Percentiles rank a stretch among this genome's conserved stretches.
Evolutionary conservation across 78 protist species (phyloP).

Genomic region (Creolimax fragrantissima): DNA sequence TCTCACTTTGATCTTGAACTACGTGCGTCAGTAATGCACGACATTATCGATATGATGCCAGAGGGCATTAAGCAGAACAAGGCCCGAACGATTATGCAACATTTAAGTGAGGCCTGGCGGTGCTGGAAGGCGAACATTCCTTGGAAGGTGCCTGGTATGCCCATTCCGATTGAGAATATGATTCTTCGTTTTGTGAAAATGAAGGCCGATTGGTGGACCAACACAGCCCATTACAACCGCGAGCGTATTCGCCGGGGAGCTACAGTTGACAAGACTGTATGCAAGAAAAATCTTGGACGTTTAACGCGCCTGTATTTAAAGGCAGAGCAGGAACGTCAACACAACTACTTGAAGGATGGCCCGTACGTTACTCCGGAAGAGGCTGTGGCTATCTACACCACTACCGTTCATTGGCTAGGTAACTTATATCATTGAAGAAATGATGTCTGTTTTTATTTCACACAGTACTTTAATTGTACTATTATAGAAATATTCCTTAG

Average conservation of each 20-base stretch:
- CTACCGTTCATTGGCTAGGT: conserved; percentile 96
- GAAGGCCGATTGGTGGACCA: conserved; percentile 99
- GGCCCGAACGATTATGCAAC: conserved; percentile 86
- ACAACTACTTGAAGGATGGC: conserved; percentile 98
- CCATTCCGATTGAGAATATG: conserved; percentile 94
- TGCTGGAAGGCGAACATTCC: conserved; percentile 99
- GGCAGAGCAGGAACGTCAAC: conserved; percentile 85
- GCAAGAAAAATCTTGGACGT: conserved; percentile 98
- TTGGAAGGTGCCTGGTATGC: conserved; percentile 99
- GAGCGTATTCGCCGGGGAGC: conserved; percentile 96
- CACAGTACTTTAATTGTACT: background rate
- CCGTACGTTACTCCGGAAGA: conserved; percentile 95
- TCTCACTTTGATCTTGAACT: conserved; percentile 94
- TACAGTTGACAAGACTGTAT: conserved; percentile 96
- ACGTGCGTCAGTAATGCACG: conserved; percentile 96
- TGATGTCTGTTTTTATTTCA: background rate
- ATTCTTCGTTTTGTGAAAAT: conserved; percentile 94
- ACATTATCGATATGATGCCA: conserved; percentile 99
- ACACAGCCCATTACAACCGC: conserved; percentile 95
- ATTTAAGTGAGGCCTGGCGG: conserved; percentile 96
- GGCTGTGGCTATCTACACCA: conserved; percentile 96
- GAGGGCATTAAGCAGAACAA: conserved; percentile 93
- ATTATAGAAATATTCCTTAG: too few species aligned
- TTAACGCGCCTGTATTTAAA: conserved; percentile 96
- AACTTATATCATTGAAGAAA: too few species aligned